Evolutionary conservation across 257 asterid species (phyloP).

Genomic region (Przewalskia tangutica): DNA sequence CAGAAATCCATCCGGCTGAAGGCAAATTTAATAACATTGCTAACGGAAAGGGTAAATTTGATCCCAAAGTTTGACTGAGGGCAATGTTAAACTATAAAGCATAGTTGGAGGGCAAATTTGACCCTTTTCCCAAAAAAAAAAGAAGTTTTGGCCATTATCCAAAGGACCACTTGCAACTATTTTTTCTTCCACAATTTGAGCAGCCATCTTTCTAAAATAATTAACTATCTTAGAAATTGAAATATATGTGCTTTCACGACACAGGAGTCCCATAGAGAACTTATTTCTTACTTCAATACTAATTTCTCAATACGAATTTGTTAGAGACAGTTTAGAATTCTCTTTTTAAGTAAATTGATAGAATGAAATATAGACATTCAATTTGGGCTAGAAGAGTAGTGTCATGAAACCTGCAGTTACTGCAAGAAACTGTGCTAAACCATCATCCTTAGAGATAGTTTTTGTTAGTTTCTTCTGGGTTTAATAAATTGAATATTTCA

Average conservation of each 20-base stretch:
- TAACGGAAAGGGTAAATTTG: no score
- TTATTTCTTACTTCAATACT: neutral
- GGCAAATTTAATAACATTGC: no score
- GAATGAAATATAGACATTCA: neutral
- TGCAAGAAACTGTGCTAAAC: neutral
- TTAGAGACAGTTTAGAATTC: neutral
- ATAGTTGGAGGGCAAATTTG: no score
- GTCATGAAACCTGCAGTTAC: neutral
- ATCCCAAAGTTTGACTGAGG: no score
- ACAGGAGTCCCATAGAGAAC: neutral
- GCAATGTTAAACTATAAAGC: no score
- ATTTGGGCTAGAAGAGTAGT: neutral
- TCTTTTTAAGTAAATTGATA: neutral
- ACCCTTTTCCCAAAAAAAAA: no score
- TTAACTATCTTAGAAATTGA: neutral
- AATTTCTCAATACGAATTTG: neutral
- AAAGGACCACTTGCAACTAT: neutral
- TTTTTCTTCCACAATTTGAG: neutral
- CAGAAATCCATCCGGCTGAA: no score
- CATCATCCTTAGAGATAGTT: neutral
- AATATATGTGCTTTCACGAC: neutral
- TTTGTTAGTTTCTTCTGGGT: neutral
- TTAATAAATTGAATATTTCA: neutral
- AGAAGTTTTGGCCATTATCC: neutral
- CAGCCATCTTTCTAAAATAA: neutral